phyloP scores from a whole-genome alignment of 148 eudicot genomes.

The Simmondsia chinensis region DNA sequence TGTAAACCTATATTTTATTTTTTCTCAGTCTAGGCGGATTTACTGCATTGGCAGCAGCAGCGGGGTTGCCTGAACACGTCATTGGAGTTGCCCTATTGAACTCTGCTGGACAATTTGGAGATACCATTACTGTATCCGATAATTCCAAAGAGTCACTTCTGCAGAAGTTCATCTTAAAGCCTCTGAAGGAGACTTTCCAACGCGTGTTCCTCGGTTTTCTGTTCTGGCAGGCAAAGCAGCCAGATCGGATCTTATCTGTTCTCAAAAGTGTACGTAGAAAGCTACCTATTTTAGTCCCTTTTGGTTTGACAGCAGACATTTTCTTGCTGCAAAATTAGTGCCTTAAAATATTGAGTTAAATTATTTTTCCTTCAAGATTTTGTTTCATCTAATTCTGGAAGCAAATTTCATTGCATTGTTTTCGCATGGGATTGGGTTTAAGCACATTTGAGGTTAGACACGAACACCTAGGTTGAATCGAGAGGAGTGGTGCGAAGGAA shows the following conservation, averaged over 20 bases:
- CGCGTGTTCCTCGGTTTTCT: constrained; percentile 75
- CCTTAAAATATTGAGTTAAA: no score
- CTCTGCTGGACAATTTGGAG: constrained; percentile 90
- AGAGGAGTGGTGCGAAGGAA: no score
- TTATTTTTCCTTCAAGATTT: no score
- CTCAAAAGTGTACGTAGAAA: constrained; percentile 79
- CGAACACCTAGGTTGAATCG: no score
- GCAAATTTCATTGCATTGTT: no score
- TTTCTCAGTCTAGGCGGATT: constrained; percentile 88
- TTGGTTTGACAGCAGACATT: no score
- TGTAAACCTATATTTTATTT: no score
- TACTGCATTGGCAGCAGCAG: constrained; percentile 79
- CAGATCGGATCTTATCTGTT: constrained; percentile 73
- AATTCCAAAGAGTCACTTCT: constrained; percentile 45
- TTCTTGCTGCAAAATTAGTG: no score
- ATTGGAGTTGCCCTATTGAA: constrained; percentile 70
- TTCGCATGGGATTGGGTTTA: no score
- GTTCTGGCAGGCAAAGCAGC: constrained; percentile 95
- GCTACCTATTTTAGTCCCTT: no score
- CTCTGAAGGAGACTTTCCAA: constrained; percentile 71
- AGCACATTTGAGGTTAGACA: no score
- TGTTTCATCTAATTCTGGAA: no score
- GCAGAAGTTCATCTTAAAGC: constrained; percentile 58
- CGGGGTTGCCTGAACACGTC: constrained; percentile 71
- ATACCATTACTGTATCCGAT: constrained; percentile 23